Evolutionary conservation across 2,329 filamentous ascomycete genomes (phyloP).

Genomic region (Colletotrichum camelliae): DNA sequence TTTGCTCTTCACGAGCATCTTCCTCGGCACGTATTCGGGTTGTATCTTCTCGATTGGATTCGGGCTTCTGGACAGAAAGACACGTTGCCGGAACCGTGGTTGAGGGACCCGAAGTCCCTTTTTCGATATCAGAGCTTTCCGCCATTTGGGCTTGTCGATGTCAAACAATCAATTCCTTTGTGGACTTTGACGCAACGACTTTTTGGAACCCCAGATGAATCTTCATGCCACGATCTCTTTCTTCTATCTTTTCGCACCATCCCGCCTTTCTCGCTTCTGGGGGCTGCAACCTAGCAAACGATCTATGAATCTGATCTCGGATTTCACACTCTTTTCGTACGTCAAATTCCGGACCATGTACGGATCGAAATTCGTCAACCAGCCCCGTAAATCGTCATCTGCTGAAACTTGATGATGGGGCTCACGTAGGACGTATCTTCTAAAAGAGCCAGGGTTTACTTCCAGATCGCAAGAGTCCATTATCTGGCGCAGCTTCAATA

Average conservation of each 20-base stretch:
- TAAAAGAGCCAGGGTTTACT: no score
- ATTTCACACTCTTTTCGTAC: not conserved
- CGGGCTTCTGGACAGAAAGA: not conserved
- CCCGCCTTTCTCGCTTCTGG: accelerated
- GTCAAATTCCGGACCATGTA: not conserved
- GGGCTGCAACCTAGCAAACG: not conserved
- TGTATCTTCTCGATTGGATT: accelerated
- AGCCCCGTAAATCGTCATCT: not conserved
- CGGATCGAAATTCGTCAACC: no score
- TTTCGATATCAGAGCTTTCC: not conserved
- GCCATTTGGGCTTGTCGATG: not conserved
- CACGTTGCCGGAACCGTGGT: accelerated
- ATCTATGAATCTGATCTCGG: not conserved
- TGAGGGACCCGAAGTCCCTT: not conserved
- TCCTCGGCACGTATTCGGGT: accelerated
- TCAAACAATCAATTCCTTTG: accelerated
- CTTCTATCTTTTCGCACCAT: no score
- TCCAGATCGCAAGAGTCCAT: no score
- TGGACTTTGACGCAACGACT: no score
- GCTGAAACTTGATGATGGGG: not conserved
- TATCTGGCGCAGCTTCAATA: not conserved
- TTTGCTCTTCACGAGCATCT: not conserved
- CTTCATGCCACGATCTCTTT: no score
- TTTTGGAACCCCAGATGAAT: no score
- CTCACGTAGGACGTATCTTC: not conserved